phyloP scores from a whole-genome alignment of 805 yeast genomes.

The Saturnispora zaruensis region DNA sequence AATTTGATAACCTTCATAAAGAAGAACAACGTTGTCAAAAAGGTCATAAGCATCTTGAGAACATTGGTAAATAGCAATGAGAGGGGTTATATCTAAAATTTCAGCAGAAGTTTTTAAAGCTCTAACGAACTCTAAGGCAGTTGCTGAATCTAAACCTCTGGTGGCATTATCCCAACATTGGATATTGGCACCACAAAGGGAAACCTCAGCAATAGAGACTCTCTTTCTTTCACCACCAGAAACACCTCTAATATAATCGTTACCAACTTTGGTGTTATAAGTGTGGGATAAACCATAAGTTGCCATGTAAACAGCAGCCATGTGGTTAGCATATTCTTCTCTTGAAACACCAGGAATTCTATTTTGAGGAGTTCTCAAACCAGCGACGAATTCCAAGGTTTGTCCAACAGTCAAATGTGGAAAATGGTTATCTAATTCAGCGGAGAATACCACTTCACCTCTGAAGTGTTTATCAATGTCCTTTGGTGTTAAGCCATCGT shows the following conservation, averaged over 20 bases:
- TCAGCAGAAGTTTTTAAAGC: constrained; percentile 51
- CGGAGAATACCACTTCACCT: constrained; percentile 65
- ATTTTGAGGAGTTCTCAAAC: constrained; percentile 51
- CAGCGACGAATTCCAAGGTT: constrained; percentile 57
- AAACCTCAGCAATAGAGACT: constrained; percentile 53
- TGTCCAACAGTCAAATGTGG: constrained; percentile 62
- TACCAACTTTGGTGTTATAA: constrained; percentile 51
- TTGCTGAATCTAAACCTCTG: constrained; percentile 64
- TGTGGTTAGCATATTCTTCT: constrained; percentile 43
- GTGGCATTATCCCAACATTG: constrained; percentile 65
- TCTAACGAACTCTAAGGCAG: constrained; percentile 55
- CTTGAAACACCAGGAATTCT: constrained; percentile 54
- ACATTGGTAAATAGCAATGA: constrained; percentile 43
- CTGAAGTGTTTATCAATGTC: constrained; percentile 47
- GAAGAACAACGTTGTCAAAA: constrained; percentile 34
- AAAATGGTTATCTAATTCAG: constrained; percentile 60
- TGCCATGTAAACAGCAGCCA: constrained; percentile 35
- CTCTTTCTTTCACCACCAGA: constrained; percentile 64
- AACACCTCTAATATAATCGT: constrained; percentile 55
- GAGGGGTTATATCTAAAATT: constrained; percentile 39
- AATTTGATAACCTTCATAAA: constrained; percentile 39
- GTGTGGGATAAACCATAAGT: constrained; percentile 37
- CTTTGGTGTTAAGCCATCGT: constrained; percentile 44
- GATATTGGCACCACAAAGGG: constrained; percentile 30
- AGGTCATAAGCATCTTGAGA: constrained; percentile 38